A percentile compares a stretch with the other conserved stretches of the same genome.
These are phyloP conservation scores for Amanita pseudoporphyria DNA, from an alignment of 768 basidiomycete species.

Conservation along the genomic window DNA sequence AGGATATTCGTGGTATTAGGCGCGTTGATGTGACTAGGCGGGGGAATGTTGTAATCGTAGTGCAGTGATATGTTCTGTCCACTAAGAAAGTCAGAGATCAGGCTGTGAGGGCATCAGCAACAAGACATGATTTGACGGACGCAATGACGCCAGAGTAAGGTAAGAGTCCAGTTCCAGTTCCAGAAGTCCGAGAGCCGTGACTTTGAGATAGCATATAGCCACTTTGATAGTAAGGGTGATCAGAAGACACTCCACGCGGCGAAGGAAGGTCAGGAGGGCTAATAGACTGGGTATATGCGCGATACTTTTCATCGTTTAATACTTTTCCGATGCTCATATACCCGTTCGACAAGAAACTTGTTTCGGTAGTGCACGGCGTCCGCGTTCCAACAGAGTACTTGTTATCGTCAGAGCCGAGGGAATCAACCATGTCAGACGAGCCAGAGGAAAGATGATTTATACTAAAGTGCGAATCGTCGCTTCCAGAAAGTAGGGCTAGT, in stretches of 20 bases:
- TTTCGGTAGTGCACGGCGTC: neutral
- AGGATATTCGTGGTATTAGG: too few relatives aligned
- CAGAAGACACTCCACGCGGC: too few relatives aligned
- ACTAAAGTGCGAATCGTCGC: constrained; percentile 1
- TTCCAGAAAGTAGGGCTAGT: neutral
- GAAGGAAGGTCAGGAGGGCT: neutral
- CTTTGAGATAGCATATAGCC: neutral
- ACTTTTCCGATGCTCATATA: neutral
- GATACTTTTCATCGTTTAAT: neutral
- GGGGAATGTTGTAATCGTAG: too few relatives aligned
- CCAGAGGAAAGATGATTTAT: neutral
- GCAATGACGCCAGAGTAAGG: neutral
- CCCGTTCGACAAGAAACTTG: neutral
- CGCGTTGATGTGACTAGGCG: too few relatives aligned
- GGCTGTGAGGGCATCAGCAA: neutral
- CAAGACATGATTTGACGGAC: neutral
- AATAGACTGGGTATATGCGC: neutral
- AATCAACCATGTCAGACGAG: neutral
- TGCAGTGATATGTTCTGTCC: neutral
- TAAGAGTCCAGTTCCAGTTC: neutral
- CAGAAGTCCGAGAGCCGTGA: neutral
- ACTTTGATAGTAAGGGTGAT: neutral
- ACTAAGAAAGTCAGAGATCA: neutral
- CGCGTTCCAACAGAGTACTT: neutral
- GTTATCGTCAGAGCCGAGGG: neutral